Base-by-base conservation (phyloP, 768 basidiomycete species). In the Hortiboletus campestris region DNA sequence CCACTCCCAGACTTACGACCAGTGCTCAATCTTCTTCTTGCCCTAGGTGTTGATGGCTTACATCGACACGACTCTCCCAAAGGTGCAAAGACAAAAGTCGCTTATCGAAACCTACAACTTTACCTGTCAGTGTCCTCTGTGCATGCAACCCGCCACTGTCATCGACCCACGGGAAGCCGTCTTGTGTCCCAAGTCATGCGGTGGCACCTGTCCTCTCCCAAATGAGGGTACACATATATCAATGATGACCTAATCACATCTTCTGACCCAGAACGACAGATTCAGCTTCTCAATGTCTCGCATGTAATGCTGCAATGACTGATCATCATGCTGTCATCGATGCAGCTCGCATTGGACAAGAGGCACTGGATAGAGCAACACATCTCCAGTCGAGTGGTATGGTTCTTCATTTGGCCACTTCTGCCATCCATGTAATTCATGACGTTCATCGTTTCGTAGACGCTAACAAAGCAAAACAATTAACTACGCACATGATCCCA, bases 31-130 rank as follows among this genome's bases (percentile, higher is more conserved):
- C 43, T 53, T 16, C 29, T 6, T 22, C 45, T 44, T 34, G 2
- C 16, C 28, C 29, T 51, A 94, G 94, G 77, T 98, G 42, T 59
- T 88, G 35, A 93, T 88, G 0, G 78, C 90, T 10, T 98, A 98
- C 61, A 78, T 97, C 43, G 96, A 98, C 67, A 84, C 89, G 0
- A 91, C 92, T 0, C 74, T 89, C 3, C 88, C 94, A 0, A 73
- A 71, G 11, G 54, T 63, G 0, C 67, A 76, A 19, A 77, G 95
- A 29, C 85, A 82, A 57, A 68, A 71, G 32, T 74, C 80, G 1
- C 76, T 98, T 19, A 63, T 73, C 42, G 84, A 88, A 56, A 86
- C 89, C 1, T 97, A 98, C 70, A 79, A 81, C 60, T 98, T 98
- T 63, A 72, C 63, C 9, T 98, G 95, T 63, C 62, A 54, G 12